Base-by-base conservation (phyloP, 441 rosid genomes). In the Corymbia citriodora region DNA sequence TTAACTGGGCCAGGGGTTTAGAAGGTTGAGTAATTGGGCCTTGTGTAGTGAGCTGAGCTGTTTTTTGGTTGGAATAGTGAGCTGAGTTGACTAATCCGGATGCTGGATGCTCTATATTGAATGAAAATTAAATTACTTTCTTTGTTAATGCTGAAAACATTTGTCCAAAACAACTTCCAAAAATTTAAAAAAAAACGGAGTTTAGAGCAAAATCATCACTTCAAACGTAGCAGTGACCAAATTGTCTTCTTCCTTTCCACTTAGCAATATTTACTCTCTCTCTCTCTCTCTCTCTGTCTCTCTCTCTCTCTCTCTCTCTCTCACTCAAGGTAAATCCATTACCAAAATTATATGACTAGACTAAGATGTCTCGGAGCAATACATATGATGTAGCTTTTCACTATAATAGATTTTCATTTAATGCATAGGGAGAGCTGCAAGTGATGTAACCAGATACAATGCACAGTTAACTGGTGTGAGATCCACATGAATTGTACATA, bases 401-500 rank as follows among this genome's bases (percentile, higher is more conserved):
- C 2, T 54, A 8, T 3, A 17, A 21, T 2, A 54, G 19, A 21
- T 6, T 17, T 55, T 16, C 57, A 55, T 55, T 55, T 18, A 55
- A 55, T 18, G 9, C 23, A n/a, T 55, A 55, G 23, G 7, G 4
- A 55, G 57, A 55, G 57, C 18, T 7, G 3, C 57, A 18, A 55
- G 9, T 1, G 23, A 55, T 55, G 57, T 23, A 55, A 7, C 9
- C 57, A 55, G 15, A 53, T 53, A 14, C 17, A 53, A 4, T 53
- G 0, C 55, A 4, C 2, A 14, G 2, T 1, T 53, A 53, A 53
- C 18, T 53, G 1, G 17, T 7, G 0, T 53, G 7, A 14, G 55
- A 53, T 53, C 57, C 57, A 7, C 57, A 55, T 8, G 10, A 55
- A 55, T 7, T 23, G 18, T 55, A 55, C 23, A 18, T 1, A 55